phyloP scores from a whole-genome alignment of 225 moss, liverwort and hornwort genomes.

The Antitrichia curtipendula region DNA sequence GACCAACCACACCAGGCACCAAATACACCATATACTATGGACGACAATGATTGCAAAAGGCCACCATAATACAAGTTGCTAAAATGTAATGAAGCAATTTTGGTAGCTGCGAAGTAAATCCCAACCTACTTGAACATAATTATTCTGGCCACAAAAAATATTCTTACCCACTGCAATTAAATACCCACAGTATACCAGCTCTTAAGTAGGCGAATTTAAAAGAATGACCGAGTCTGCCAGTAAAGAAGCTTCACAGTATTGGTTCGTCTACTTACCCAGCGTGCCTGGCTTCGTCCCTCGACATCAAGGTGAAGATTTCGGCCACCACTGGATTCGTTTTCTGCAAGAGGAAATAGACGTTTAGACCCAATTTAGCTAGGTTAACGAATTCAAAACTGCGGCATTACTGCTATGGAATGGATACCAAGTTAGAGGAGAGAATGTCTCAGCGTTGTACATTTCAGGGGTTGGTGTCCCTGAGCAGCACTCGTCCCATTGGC shows the following conservation, averaged over 20 bases:
- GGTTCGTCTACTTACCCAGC: constrained; percentile 42
- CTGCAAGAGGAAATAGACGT: constrained; percentile 5
- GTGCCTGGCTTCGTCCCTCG: constrained; percentile 94
- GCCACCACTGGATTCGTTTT: constrained; percentile 91
- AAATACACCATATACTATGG: not conserved
- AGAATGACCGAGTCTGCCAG: not conserved
- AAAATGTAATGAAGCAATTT: not conserved
- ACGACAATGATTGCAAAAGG: not conserved
- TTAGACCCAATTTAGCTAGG: not conserved
- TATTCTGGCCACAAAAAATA: not conserved
- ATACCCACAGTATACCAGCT: not conserved
- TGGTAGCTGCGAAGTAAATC: not conserved
- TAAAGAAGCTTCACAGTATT: not conserved
- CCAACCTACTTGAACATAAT: not conserved
- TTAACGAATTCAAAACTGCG: not conserved
- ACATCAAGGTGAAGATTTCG: constrained; percentile 95
- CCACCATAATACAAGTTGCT: not conserved
- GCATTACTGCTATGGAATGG: not conserved
- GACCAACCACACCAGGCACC: not conserved
- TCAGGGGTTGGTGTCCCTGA: too few relatives aligned
- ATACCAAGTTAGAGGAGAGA: not conserved
- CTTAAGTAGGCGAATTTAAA: not conserved
- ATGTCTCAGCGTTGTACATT: not conserved
- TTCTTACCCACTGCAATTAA: not conserved
- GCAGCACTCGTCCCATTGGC: not conserved